Percentiles rank a stretch among this genome's conserved stretches.
Evolutionary conservation across 1,284 basidiomycete genomes (phyloP).

Genomic region (Golubevia pallescens): DNA sequence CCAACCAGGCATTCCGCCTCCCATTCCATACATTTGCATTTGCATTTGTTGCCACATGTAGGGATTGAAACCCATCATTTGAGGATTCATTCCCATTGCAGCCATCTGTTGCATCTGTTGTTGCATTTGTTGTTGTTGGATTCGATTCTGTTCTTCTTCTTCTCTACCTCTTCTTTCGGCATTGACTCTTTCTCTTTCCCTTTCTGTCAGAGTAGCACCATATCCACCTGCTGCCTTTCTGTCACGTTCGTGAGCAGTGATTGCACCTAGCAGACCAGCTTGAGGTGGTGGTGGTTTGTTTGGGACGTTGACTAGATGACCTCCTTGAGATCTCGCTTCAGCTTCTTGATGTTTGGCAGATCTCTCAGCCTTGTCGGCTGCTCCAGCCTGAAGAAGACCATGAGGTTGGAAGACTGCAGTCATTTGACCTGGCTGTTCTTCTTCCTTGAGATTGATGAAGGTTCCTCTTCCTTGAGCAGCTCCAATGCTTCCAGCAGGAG

Average conservation of each 20-base stretch:
- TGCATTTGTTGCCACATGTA: constrained; percentile 25
- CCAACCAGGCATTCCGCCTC: constrained; percentile 35
- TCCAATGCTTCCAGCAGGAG: no score
- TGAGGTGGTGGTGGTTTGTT: constrained; percentile 57
- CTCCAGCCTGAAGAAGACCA: constrained; percentile 56
- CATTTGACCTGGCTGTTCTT: constrained; percentile 53
- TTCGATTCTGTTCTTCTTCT: constrained; percentile 31
- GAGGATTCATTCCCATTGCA: constrained; percentile 16
- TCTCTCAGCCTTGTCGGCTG: constrained; percentile 52
- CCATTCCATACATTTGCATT: constrained; percentile 25
- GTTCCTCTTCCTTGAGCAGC: constrained; percentile 15
- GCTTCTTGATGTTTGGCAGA: constrained; percentile 50
- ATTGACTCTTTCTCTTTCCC: constrained; percentile 45
- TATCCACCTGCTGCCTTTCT: constrained; percentile 44
- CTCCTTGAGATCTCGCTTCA: constrained; percentile 39
- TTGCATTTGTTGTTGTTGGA: constrained; percentile 27
- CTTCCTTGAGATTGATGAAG: constrained; percentile 47
- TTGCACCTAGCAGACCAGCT: constrained; percentile 59
- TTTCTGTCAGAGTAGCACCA: constrained; percentile 49
- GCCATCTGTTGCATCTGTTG: constrained; percentile 9
- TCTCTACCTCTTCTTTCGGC: constrained; percentile 42
- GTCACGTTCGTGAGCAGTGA: constrained; percentile 56
- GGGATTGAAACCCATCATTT: constrained; percentile 26
- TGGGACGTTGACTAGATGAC: constrained; percentile 47
- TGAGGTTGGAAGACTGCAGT: constrained; percentile 48